These are phyloP conservation scores for Debaryomyces tyrocola DNA, from an alignment of 805 yeast species.

Conservation along the genomic window DNA sequence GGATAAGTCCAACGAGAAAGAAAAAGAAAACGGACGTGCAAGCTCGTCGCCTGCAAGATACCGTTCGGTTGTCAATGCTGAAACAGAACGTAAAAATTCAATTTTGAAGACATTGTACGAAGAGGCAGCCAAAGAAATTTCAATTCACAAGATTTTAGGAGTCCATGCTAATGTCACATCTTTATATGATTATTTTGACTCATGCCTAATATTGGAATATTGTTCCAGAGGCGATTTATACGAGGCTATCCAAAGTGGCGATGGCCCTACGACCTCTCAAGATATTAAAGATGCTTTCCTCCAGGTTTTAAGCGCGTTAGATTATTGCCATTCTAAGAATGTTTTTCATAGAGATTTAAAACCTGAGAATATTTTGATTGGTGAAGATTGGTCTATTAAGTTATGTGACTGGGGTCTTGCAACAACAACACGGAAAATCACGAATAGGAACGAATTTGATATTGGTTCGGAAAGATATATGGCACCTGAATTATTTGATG, in stretches of 20 bases:
- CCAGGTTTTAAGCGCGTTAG: conserved; percentile 51
- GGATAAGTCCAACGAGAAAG: conserved; percentile 14
- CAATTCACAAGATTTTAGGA: conserved; percentile 63
- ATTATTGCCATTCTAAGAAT: conserved; percentile 48
- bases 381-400: conserved; percentile 57
- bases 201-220: conserved; percentile 66
- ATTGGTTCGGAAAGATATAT: conserved; percentile 89
- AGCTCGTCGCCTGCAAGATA: conserved; percentile 39
- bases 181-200: conserved; percentile 50
- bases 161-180: conserved; percentile 45
- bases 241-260: conserved; percentile 67
- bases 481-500: conserved; percentile 90
- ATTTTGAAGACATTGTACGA: conserved; percentile 34
- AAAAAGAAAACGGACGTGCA: conserved; percentile 20
- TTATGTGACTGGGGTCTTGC: conserved; percentile 63
- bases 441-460: conserved; percentile 62
- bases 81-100: conserved; percentile 13
- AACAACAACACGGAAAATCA: conserved; percentile 50
- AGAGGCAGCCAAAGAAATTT: conserved; percentile 70
- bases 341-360: conserved; percentile 58
- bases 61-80: conserved; percentile 11
- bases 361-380: conserved; percentile 56
- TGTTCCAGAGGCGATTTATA: conserved; percentile 87
- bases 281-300: conserved; percentile 55
- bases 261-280: conserved; percentile 60